Conservation (phyloP, 2,329 filamentous ascomycete species). For the Sphaerulina populicola region DNA sequence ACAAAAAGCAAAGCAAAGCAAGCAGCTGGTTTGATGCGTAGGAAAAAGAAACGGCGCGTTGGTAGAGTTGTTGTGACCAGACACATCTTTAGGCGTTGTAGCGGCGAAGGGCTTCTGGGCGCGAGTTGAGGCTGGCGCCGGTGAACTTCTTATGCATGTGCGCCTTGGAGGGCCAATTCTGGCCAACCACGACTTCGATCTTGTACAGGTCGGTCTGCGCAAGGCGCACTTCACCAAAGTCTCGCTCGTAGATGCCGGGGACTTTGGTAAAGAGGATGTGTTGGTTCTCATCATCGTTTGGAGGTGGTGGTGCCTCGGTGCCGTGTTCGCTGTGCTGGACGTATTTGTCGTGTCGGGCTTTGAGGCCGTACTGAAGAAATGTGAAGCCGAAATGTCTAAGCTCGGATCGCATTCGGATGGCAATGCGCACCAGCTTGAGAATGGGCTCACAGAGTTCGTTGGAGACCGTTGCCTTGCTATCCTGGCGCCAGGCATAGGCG, state of each 20-base stretch:
- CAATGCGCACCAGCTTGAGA: conserved; percentile 8
- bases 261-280: conserved; percentile 6
- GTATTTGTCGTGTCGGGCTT: not conserved
- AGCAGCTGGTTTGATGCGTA: too few relatives aligned
- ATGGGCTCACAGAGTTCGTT: conserved; percentile 1
- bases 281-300: not conserved
- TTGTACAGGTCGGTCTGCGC: conserved; percentile 3
- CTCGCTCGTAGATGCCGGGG: conserved; percentile 5
- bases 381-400: conserved; percentile 8
- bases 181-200: not conserved
- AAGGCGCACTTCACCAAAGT: not conserved
- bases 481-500: not conserved
- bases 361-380: conserved; percentile 5
- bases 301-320: not conserved
- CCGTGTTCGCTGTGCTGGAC: not conserved
- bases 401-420: conserved; percentile 10
- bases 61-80: too few relatives aligned
- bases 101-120: not conserved
- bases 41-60: too few relatives aligned
- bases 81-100: not conserved
- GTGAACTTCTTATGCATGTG: not conserved
- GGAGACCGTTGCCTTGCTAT: not conserved
- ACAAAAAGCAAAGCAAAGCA: too few relatives aligned
- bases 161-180: not conserved
- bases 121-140: too few relatives aligned